phyloP scores from a whole-genome alignment of 2,329 filamentous ascomycete genomes.

The Huntiella decipiens region DNA sequence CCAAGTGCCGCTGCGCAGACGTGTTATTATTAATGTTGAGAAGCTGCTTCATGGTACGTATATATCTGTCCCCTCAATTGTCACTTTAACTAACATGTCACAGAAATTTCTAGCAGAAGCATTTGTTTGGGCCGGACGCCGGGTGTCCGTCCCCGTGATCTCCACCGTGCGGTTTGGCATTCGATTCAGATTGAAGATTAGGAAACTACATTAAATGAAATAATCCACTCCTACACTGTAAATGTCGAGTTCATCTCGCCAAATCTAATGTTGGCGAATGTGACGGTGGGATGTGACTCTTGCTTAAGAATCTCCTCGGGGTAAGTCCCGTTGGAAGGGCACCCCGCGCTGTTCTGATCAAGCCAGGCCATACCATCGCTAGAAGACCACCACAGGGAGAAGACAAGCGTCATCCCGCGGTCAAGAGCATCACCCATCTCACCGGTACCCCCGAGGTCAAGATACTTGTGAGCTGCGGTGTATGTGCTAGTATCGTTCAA shows the following conservation, averaged over 20 bases:
- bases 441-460: constrained; percentile 33
- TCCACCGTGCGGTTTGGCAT: constrained; percentile 18
- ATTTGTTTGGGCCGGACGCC: constrained; percentile 23
- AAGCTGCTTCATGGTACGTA: constrained; percentile 19
- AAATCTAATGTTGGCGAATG: constrained; percentile 30
- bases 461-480: constrained; percentile 22
- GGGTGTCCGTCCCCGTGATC: constrained; percentile 21
- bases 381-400: constrained; percentile 39
- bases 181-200: constrained; percentile 7
- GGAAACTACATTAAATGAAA: background rate
- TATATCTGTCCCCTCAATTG: background rate
- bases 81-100: background rate
- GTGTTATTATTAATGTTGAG: constrained; percentile 20
- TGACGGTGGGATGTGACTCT: constrained; percentile 20
- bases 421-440: constrained; percentile 34
- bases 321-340: constrained; percentile 14
- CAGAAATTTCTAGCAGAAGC: constrained; percentile 20
- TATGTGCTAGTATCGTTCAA: too few relatives aligned
- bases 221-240: background rate
- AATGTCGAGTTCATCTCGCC: constrained; percentile 28
- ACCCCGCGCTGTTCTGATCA: constrained; percentile 36
- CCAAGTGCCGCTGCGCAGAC: constrained; percentile 16
- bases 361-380: constrained; percentile 54
- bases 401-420: constrained; percentile 43
- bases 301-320: constrained; percentile 14